Evolutionary conservation across 1,284 basidiomycete species (phyloP).

Genomic region (Fomitopsis pinicola): DNA sequence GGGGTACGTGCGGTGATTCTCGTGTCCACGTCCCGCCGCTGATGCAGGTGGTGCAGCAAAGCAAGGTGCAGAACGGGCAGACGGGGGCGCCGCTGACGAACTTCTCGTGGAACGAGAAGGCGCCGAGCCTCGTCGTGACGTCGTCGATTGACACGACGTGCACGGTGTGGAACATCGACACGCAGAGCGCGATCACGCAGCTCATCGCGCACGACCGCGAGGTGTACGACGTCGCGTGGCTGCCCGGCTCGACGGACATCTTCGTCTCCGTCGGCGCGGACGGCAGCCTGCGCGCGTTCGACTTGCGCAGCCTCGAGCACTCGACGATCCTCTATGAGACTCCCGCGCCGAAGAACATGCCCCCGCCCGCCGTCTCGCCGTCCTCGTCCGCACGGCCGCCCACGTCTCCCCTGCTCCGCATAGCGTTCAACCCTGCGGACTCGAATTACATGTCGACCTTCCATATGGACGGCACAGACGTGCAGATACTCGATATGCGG

Average conservation of each 20-base stretch:
- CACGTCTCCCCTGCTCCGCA: conserved; percentile 77
- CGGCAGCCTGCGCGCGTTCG: conserved; percentile 94
- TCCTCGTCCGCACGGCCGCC: conserved; percentile 61
- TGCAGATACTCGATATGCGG: conserved; percentile 93
- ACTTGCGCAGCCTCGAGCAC: conserved; percentile 93
- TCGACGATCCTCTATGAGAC: conserved; percentile 99
- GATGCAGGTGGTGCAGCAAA: conserved; percentile 49
- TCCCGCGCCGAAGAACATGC: conserved; percentile 66
- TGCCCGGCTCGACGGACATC: conserved; percentile 96
- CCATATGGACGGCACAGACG: conserved; percentile 82
- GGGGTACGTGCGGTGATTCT: conserved; percentile 57
- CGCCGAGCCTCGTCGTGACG: conserved; percentile 86
- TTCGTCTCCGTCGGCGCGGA: conserved; percentile 99
- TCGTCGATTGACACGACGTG: conserved; percentile 96
- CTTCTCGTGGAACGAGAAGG: conserved; percentile 93
- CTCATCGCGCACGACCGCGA: conserved; percentile 98
- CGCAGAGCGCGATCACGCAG: conserved; percentile 93
- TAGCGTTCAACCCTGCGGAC: conserved; percentile 84
- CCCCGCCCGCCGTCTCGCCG: conserved; percentile 49
- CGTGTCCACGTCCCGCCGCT: conserved; percentile 3
- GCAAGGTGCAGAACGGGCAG: conserved; percentile 80
- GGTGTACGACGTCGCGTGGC: conserved; percentile 97
- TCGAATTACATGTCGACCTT: conserved; percentile 93
- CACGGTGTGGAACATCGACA: conserved; percentile 97
- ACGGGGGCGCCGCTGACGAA: conserved; percentile 88